Conservation (phyloP, 2,329 filamentous ascomycete species). For the Colletotrichum endophyticum region DNA sequence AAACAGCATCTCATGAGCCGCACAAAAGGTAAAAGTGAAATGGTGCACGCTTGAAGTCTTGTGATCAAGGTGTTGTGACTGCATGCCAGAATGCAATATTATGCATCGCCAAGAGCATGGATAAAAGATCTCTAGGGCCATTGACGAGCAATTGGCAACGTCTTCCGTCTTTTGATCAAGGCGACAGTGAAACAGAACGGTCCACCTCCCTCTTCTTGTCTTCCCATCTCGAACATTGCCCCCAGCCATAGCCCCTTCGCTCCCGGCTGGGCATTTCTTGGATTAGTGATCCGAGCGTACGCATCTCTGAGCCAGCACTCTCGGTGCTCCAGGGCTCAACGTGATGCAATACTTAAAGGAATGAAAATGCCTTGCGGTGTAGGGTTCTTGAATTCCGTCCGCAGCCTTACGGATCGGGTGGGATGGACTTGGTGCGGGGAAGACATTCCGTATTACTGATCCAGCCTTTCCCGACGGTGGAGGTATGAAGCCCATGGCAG, state of each 20-base stretch:
- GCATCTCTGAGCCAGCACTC: neutral
- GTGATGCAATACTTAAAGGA: neutral
- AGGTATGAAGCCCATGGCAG: neutral
- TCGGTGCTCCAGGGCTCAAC: neutral
- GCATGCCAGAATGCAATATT: too few relatives aligned
- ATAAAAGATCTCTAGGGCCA: neutral
- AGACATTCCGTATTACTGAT: neutral
- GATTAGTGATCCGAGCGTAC: neutral
- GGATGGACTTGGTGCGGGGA: neutral
- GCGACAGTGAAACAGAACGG: neutral
- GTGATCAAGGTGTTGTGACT: too few relatives aligned
- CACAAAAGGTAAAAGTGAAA: too few relatives aligned
- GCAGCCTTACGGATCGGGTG: neutral
- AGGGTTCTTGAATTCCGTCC: neutral
- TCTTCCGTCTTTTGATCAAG: neutral
- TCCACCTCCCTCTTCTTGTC: neutral
- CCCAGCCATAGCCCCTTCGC: neutral
- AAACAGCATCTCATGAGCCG: too few relatives aligned
- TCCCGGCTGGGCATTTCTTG: neutral
- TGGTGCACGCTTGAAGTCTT: too few relatives aligned
- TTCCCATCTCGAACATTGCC: neutral
- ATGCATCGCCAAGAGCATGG: neutral
- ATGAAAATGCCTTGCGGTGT: neutral
- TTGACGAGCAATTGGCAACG: neutral
- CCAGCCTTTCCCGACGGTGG: neutral